Conservation (phyloP, 192 early-diverging fungal genomes). For the Coemansia sp. region DNA sequence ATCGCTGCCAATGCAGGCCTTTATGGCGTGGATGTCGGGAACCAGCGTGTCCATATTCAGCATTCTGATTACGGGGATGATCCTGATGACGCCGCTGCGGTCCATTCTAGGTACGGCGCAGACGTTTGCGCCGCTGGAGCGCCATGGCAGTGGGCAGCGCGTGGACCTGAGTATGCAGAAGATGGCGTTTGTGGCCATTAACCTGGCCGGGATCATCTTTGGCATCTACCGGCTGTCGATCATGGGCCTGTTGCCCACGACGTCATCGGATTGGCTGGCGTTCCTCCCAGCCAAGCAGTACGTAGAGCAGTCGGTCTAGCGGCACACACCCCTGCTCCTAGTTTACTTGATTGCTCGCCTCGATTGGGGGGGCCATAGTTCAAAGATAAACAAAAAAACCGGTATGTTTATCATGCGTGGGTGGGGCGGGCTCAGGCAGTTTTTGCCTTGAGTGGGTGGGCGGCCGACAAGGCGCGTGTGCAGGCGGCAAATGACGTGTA, state of each 20-base stretch:
- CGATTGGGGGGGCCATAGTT: too few species aligned
- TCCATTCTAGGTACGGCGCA: slow-evolving; percentile 66
- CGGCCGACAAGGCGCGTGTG: not conserved
- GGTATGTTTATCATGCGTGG: too few species aligned
- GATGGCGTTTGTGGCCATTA: slow-evolving; percentile 73
- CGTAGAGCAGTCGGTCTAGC: slow-evolving; percentile 27
- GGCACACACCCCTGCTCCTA: too few species aligned
- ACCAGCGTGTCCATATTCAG: slow-evolving; percentile 93
- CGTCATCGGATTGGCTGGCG: slow-evolving; percentile 90
- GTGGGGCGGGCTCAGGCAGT: too few species aligned
- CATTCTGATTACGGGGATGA: slow-evolving; percentile 94
- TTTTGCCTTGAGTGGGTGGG: too few species aligned
- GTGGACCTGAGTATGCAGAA: slow-evolving; percentile 69
- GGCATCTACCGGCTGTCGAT: slow-evolving; percentile 87
- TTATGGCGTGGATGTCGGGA: slow-evolving; percentile 99
- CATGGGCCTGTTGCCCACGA: slow-evolving; percentile 95
- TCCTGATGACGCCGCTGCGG: slow-evolving; percentile 79
- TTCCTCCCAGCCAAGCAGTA: slow-evolving; percentile 71
- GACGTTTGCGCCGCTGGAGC: slow-evolving; percentile 74
- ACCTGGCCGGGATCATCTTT: slow-evolving; percentile 71
- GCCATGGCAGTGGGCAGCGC: slow-evolving; percentile 41
- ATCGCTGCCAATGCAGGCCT: slow-evolving; percentile 90
- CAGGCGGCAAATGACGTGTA: slow-evolving; percentile 21
- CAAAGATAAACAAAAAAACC: too few species aligned
- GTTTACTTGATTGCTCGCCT: too few species aligned